Evolutionary conservation across 352 stramenopile species (phyloP), one percentile per base, ranked within the genome.

Genomic region (Phytophthora citricola): DNA sequence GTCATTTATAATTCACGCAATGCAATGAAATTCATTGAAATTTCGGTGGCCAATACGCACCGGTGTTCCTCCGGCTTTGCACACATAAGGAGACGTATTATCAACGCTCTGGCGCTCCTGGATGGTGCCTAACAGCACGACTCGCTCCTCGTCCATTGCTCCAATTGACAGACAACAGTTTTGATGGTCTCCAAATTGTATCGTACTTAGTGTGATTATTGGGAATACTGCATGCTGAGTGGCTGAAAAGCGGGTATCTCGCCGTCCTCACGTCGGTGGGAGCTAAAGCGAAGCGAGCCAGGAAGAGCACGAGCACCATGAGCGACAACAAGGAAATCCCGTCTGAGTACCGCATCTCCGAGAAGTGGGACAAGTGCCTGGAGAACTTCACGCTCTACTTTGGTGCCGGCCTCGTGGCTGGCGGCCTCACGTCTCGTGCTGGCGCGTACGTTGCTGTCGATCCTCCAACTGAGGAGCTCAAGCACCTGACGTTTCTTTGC

Each of bases 291-390:
- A 17, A 72, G n/a, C 29, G 14, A 55, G 31, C 24, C 31, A 14
- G 27, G 41, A 32, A 58, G 31, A 46, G 49, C 36, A 69, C 22
- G 36, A 65, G 32, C 53, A 73, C 3, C 29, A 87, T 84, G 76
- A 81, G 63, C 60, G 74, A 86, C 58, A 73, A 76, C 60, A 83
- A 85, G 50, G 69, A 73, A 56, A 93, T 91, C 73, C 87, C 87
- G 70, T 95, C 87, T 47, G 87, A 95, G 79, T 95, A 92, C 83
- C 81, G 83, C 67, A 94, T 95, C 78, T 95, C 87, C 26, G 87
- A 95, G 76, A 95, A 95, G 69, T 95, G 87, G 87, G 87, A 95
- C 81, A 94, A 94, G 75, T 95, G 87, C 55, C 75, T 95, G 38
- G 87, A 95, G 72, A 95, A 93, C 74, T 95, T 95, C 52, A 79